Base-by-base conservation (phyloP, 2,329 filamentous ascomycete species). In the Calonectria pseudoreteaudii region DNA sequence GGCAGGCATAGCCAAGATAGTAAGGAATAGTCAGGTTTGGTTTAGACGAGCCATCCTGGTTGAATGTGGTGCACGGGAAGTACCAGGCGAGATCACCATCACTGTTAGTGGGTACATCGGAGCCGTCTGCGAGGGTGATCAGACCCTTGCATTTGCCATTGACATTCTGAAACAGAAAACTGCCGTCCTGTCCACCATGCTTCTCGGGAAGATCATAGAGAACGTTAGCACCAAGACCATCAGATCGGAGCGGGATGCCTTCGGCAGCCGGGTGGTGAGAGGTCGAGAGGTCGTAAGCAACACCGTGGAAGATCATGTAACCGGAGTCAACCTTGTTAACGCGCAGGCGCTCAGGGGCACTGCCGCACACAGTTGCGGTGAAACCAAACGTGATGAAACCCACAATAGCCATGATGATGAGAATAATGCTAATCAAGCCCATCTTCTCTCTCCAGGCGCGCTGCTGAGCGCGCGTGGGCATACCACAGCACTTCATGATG, bases 371-470 rank as follows among this genome's bases (percentile, higher is more conserved):
- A 6, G 93, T 93, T 74, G 94, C 91, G 5, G 95, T 98, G 85
- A 99, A 99, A 56, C 97, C 97, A 81, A 99, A 99, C 0, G 97
- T 99, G 68, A 99, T 87, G 86, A 96, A 99, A 82, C 97, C 97
- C 62, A 99, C 96, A 81, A 96, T 92, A 13, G 92, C 90, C 88
- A 96, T 97, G 82, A 98, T 96, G 74, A 93, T 82, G 38, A 98
- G 82, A 82, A 99, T 99, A 82, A 99, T 92, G 86, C 96, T 98
- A 86, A 98, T 94, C 72, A 99, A 87, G 3, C 97, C 97, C 89
- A 99, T 97, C 89, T 99, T 99, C 84, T 99, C 97, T 78, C 97
- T 92, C 97, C 97, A 99, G 3, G 97, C 97, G 81, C 95, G 91
- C 82, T 95, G 94, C 84, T 98, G 95, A 20, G 93, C 95, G 84